These are phyloP conservation scores for Trametes hirsuta DNA, from an alignment of 1,284 basidiomycete genomes.

Conservation along the genomic window DNA sequence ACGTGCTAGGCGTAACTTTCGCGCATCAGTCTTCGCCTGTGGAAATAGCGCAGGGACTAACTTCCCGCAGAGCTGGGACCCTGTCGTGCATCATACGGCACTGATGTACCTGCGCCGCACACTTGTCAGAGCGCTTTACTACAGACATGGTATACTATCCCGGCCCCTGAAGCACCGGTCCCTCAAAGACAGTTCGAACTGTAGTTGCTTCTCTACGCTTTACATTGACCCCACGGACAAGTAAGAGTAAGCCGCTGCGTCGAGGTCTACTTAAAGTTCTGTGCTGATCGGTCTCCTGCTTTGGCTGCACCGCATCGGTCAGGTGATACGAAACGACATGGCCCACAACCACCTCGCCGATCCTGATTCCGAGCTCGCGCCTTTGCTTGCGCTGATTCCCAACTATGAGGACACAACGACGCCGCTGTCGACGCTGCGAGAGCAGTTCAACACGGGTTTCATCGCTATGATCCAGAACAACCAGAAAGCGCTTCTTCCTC, in stretches of 20 bases:
- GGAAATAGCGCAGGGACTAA: no score
- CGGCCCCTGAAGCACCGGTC: no score
- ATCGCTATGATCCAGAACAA: neutral
- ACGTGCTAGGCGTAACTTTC: no score
- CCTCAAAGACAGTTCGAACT: no score
- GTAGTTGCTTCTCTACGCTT: no score
- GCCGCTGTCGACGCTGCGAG: neutral
- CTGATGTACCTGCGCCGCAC: no score
- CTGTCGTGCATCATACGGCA: no score
- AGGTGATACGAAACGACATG: neutral
- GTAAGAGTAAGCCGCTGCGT: neutral
- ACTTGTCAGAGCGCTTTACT: no score
- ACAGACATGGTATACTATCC: no score
- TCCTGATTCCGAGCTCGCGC: slow-evolving; percentile 4
- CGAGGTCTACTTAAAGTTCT: neutral
- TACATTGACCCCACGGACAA: neutral
- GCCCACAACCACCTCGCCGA: neutral
- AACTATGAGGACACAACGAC: neutral
- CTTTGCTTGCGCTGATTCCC: neutral
- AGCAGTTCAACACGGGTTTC: neutral
- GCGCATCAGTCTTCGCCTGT: no score
- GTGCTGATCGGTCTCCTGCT: neutral
- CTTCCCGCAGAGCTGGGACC: no score
- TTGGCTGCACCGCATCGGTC: neutral
- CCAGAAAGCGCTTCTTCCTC: neutral